phyloP scores from a whole-genome alignment of 257 asterid species.

The Lithospermum erythrorhizon region DNA sequence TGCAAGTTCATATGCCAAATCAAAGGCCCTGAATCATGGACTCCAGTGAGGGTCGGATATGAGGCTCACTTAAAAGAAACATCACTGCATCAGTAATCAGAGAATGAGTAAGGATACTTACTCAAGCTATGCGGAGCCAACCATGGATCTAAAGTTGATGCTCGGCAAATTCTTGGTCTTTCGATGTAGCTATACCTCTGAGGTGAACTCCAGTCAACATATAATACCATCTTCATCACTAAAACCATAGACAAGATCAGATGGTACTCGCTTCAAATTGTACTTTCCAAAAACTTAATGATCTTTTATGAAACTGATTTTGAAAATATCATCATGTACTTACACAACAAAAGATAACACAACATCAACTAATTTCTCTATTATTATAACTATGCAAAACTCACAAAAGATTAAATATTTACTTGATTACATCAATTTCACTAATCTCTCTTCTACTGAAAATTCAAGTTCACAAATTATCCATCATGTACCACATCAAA shows the following conservation, averaged over 20 bases:
- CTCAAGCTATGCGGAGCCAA: conserved; percentile 38
- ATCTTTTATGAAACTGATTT: no score
- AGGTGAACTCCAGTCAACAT: conserved; percentile 77
- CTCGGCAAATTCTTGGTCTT: conserved; percentile 78
- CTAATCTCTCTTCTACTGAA: not conserved
- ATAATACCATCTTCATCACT: conserved; percentile 90
- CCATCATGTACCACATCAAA: not conserved
- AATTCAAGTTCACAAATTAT: no score
- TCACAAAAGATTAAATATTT: no score
- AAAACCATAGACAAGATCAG: conserved; percentile 8
- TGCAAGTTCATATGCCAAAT: conserved; percentile 32
- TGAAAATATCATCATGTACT: no score
- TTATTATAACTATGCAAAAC: no score
- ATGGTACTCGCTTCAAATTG: no score
- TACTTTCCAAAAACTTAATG: no score
- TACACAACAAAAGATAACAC: no score
- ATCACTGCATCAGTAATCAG: not conserved
- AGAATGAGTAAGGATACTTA: conserved; percentile 9
- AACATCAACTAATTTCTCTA: no score
- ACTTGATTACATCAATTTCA: no score
- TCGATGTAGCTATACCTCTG: conserved; percentile 61
- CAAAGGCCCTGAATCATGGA: conserved; percentile 30
- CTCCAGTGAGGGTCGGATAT: not conserved
- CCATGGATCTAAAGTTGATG: conserved; percentile 70
- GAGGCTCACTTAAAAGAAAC: not conserved